A percentile compares a stretch with the other conserved stretches of the same genome.
Evolutionary conservation across 2,329 filamentous ascomycete species (phyloP).

Genomic region (Delphinella strobiligena): DNA sequence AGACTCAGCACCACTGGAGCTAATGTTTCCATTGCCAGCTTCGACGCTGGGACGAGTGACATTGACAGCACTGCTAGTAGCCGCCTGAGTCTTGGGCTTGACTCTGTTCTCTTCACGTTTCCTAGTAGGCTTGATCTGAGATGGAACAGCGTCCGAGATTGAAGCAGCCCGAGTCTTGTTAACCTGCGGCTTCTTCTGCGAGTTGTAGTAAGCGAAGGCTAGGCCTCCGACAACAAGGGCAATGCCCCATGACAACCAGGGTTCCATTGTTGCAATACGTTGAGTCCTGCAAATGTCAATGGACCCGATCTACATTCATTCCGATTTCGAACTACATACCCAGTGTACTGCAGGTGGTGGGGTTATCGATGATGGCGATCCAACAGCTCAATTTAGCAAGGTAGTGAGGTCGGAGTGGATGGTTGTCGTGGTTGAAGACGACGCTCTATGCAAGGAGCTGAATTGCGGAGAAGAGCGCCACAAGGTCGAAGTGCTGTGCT

Average conservation of each 20-base stretch:
- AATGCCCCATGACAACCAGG: slow-evolving; percentile 18
- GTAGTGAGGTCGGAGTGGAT: too few relatives aligned
- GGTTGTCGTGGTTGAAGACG: background rate
- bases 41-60: slow-evolving; percentile 3
- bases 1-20: slow-evolving; percentile 9
- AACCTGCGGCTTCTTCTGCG: slow-evolving; percentile 11
- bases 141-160: slow-evolving; percentile 5
- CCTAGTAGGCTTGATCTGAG: slow-evolving; percentile 10
- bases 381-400: too few relatives aligned
- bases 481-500: background rate
- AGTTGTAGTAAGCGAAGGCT: slow-evolving; percentile 16
- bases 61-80: slow-evolving; percentile 10
- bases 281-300: too few relatives aligned
- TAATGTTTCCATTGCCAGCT: slow-evolving; percentile 3
- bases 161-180: slow-evolving; percentile 9
- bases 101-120: slow-evolving; percentile 11
- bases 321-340: too few relatives aligned
- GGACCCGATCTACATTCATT: too few relatives aligned
- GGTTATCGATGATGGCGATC: too few relatives aligned
- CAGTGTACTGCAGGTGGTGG: too few relatives aligned
- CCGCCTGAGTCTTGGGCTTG: slow-evolving; percentile 12
- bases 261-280: slow-evolving; percentile 12
- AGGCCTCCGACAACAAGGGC: slow-evolving; percentile 13
- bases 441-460: background rate
- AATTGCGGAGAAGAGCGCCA: background rate